Evolutionary conservation across 148 eudicot genomes (phyloP), one percentile per base, ranked within the genome.

Genomic region (Rhododendron simsii): DNA sequence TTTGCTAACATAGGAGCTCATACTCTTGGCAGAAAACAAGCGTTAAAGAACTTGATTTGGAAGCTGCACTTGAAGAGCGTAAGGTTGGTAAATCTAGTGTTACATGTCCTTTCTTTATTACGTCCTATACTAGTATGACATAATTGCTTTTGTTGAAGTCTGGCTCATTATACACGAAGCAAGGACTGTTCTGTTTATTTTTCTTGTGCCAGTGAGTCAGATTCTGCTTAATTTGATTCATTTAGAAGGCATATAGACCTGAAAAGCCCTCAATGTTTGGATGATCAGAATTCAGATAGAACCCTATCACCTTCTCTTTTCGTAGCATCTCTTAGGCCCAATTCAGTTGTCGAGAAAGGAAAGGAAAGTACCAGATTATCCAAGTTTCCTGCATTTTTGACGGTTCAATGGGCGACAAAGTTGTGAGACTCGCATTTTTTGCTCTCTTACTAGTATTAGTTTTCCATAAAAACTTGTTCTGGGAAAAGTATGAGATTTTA

Each of bases 41-140:
- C 69, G 93, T 93, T 74, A 93, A 92, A 87, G 99, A 95, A 86
- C 98, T 97, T 77, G 98, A 97, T 84, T 87, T 97, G 94, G 98
- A 95, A 89, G 89, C 98, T 87, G 99, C 98, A 87, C 90, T 93
- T 75, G 95, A 98, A 87, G 99, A 97, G 89, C 98, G 98, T 80
- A 93, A 93, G 99, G 99, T 97, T 90, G 84, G 81, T 85, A 33
- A 83, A 67, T 26, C 44, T 53, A 9, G 20, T 76, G 53, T 33
- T 53, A 50, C 57, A 48, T 9, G 10, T 37, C 44, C 28, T 71
- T 48, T 55, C 11, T 51, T 67, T 65, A 16, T 28, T 5, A 47
- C 41, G 26, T 67, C 20, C 51, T 47, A 9, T 16, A 45, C 77
- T 45, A 30, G 39, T 35, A 33, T 55, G 71, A 35, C 82, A 55